Percentiles rank a stretch among this genome's conserved stretches.
Conservation (phyloP, 176 grass and related monocot species). For the Phyllostachys edulis region DNA sequence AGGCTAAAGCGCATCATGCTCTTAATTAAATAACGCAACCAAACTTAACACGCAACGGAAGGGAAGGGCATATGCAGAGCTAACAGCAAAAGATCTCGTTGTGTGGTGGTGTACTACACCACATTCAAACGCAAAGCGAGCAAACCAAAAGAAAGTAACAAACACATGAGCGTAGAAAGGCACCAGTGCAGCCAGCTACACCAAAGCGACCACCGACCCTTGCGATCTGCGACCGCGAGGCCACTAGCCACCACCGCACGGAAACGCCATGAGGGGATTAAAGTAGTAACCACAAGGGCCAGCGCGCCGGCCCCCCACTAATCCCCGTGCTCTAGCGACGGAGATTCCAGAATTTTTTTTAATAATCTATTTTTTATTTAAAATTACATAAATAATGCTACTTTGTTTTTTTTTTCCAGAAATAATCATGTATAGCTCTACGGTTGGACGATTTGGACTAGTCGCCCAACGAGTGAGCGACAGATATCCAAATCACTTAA, state of each 20-base stretch:
- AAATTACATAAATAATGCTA: too few species aligned
- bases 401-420: too few species aligned
- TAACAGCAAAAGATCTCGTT: background rate
- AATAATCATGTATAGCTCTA: too few species aligned
- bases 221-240: background rate
- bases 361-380: too few species aligned
- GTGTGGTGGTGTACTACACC: background rate
- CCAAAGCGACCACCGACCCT: slow-evolving; percentile 8
- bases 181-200: background rate
- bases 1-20: background rate
- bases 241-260: slow-evolving; percentile 10
- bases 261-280: slow-evolving; percentile 12
- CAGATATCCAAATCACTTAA: too few species aligned
- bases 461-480: too few species aligned
- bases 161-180: background rate
- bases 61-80: background rate
- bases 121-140: slow-evolving; percentile 1
- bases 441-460: too few species aligned
- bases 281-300: slow-evolving; percentile 32
- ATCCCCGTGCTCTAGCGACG: slow-evolving; percentile 26
- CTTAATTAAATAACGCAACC: background rate
- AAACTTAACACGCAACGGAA: background rate
- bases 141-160: background rate
- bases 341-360: too few species aligned
- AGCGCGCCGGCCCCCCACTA: background rate